phyloP scores from a whole-genome alignment of 140 eudicot species.

The Flaveria floridana region DNA sequence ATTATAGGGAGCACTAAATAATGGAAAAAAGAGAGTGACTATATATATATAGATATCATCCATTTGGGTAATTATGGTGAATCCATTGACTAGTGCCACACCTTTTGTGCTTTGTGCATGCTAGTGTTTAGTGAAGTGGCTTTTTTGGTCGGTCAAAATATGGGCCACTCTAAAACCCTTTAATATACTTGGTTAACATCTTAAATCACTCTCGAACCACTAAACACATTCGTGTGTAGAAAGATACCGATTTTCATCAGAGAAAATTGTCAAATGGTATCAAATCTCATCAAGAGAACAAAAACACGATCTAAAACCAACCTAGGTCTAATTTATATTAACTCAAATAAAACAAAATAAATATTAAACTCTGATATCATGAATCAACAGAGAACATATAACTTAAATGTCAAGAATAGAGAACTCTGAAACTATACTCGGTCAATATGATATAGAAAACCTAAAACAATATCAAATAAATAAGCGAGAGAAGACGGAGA shows the following conservation, averaged over 20 bases:
- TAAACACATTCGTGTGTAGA: conserved; percentile 7
- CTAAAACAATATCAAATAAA: too few species aligned
- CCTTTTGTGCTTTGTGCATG: conserved; percentile 28
- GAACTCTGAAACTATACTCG: too few species aligned
- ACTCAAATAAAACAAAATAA: too few species aligned
- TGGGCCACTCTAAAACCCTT: conserved; percentile 32
- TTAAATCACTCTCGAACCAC: background rate
- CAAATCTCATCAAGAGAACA: too few species aligned
- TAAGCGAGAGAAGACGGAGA: too few species aligned
- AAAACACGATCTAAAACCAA: too few species aligned
- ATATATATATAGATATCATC: background rate
- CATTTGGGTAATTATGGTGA: conserved; percentile 19
- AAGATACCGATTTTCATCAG: background rate
- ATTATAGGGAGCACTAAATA: conserved; percentile 26
- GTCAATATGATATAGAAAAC: too few species aligned
- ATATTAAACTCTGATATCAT: too few species aligned
- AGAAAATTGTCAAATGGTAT: too few species aligned
- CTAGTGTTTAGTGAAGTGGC: conserved; percentile 24
- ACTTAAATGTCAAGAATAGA: too few species aligned
- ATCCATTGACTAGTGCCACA: conserved; percentile 28
- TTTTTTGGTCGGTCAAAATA: conserved; percentile 34
- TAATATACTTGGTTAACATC: background rate
- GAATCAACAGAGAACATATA: too few species aligned
- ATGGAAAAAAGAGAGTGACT: background rate
- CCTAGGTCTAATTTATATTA: too few species aligned